Evolutionary conservation across 768 basidiomycete genomes (phyloP), one percentile per base, ranked within the genome.

Genomic region (Psilocybe azurescens): DNA sequence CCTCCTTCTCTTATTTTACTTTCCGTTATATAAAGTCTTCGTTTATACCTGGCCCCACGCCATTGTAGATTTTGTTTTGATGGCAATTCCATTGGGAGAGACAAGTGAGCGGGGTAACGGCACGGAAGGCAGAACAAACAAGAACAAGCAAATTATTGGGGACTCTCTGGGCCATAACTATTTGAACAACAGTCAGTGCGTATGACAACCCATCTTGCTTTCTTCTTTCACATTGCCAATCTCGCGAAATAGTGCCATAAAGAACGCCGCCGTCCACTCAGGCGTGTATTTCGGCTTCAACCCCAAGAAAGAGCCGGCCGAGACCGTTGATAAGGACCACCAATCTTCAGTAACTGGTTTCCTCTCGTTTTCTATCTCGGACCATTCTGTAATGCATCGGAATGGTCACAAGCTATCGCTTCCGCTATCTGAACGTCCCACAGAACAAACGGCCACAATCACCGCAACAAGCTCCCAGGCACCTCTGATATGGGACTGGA

Each of bases 401-500:
- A 70, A 74, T 73, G 73, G 67, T 60, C 69, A 58, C 60, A 67
- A 69, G 20, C 51, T 65, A 46, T 68, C 48, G 54, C 65, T 53
- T 69, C 57, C 60, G 57, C 58, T 29, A 63, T 56, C 56, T 49
- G 32, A 66, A 54, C 58, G 24, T 41, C 39, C 55, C 30, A 32
- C 61, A 58, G 53, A 56, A 53, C n/a, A 59, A 55, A 41, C 18
- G 20, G 28, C 36, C 41, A 58, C 32, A 33, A 39, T 9, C 46
- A 51, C 36, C 56, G 18, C 64, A 6, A 16, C 62, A 38, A 32
- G 61, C n/a, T 30, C 53, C n/a, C 52, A 62, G n/a, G 69, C 73
- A 20, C 73, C 72, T 13, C 68, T 90, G 38, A 76, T 81, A 70
- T 93, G 91, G 91, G 82, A 86, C 73, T 89, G 89, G 89, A 82